These are phyloP conservation scores for Coemansia sp. DNA, from an alignment of 192 early-diverging fungal genomes.

Conservation along the genomic window DNA sequence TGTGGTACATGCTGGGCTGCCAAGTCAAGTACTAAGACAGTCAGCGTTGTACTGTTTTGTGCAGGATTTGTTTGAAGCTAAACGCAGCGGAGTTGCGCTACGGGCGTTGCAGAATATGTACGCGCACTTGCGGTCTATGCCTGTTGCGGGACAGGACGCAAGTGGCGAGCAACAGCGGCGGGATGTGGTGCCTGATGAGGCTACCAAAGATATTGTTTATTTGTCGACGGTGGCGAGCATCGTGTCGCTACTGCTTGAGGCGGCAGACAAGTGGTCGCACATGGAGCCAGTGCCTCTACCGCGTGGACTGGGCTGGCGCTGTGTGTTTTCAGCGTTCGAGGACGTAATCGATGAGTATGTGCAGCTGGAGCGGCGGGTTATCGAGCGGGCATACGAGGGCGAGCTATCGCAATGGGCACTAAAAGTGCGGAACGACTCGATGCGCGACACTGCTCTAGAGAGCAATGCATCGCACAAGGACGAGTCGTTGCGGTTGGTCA, in stretches of 20 bases:
- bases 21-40: conserved; percentile 10
- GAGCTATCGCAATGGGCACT: conserved; percentile 25
- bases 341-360: conserved; percentile 40
- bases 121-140: conserved; percentile 22
- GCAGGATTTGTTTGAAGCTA: conserved; percentile 21
- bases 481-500: conserved; percentile 15
- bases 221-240: conserved; percentile 41
- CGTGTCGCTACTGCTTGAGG: conserved; percentile 24
- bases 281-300: conserved; percentile 26
- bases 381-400: conserved; percentile 34
- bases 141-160: conserved; percentile 7
- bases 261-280: conserved; percentile 22
- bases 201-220: conserved; percentile 38
- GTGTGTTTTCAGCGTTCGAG: conserved; percentile 43
- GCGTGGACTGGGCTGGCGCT: conserved; percentile 23
- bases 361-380: conserved; percentile 32
- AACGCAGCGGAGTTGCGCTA: conserved; percentile 11
- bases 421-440: conserved; percentile 7
- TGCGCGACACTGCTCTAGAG: neutral
- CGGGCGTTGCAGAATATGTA: conserved; percentile 26
- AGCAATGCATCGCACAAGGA: neutral
- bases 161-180: neutral
- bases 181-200: conserved; percentile 34
- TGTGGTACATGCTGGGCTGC: conserved; percentile 21
- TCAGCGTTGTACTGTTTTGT: conserved; percentile 36